A percentile compares a stretch with the other conserved stretches of the same genome.
These are phyloP conservation scores for Penicillium sp. DNA, from an alignment of 2,329 filamentous ascomycete species.

Conservation along the genomic window DNA sequence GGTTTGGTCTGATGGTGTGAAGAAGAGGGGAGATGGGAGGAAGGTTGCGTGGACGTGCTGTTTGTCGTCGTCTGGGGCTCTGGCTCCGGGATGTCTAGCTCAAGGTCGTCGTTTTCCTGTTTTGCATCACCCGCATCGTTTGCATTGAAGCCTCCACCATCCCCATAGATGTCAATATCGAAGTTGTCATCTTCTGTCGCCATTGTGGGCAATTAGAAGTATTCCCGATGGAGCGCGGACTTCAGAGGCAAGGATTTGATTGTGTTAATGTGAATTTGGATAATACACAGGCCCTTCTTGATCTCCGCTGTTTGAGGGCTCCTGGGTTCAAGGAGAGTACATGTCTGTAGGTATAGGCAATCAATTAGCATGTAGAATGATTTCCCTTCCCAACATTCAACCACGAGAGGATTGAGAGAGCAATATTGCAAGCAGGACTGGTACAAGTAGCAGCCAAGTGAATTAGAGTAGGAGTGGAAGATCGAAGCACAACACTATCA, in stretches of 20 bases:
- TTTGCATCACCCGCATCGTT: slow-evolving; percentile 52
- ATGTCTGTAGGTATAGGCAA: slow-evolving; percentile 42
- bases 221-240: slow-evolving; percentile 24
- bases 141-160: slow-evolving; percentile 53
- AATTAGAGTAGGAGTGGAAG: slow-evolving; percentile 1
- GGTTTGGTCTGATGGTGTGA: slow-evolving; percentile 11
- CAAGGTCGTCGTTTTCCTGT: slow-evolving; percentile 42
- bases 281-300: slow-evolving; percentile 41
- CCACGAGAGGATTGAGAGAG: slow-evolving; percentile 1
- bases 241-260: slow-evolving; percentile 35
- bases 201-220: slow-evolving; percentile 39
- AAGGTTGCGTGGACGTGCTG: background rate
- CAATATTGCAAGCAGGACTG: background rate
- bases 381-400: slow-evolving; percentile 6
- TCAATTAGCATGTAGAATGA: slow-evolving; percentile 42
- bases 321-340: slow-evolving; percentile 43
- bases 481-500: slow-evolving; percentile 10
- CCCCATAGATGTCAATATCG: slow-evolving; percentile 71
- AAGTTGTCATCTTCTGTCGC: slow-evolving; percentile 67
- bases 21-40: background rate
- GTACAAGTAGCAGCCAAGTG: background rate
- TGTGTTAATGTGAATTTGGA: slow-evolving; percentile 35
- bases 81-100: slow-evolving; percentile 39
- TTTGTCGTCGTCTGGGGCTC: slow-evolving; percentile 1
- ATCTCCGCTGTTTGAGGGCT: slow-evolving; percentile 25